Evolutionary conservation across 2,329 filamentous ascomycete species (phyloP), one percentile per base, ranked within the genome.

Genomic region (Aspergillus sp.): DNA sequence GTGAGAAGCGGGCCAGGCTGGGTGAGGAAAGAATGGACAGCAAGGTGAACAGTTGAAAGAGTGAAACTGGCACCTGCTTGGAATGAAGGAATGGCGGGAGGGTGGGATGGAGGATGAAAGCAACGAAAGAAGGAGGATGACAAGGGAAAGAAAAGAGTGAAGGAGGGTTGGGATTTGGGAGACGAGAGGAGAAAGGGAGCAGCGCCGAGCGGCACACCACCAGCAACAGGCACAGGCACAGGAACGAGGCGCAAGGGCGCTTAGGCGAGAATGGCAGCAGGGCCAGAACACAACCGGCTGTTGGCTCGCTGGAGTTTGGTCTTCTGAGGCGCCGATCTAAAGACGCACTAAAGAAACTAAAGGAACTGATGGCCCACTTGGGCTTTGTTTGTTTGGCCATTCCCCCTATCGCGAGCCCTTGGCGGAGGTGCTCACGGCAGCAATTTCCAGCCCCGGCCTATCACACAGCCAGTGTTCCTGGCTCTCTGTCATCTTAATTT

Each of bases 41-140:
- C 82, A 75, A 73, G 69, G 73, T 74, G 75, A 76, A 74, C 81
- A 82, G 82, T 83, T 84, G 74, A 87, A 85, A 77, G 84, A 87
- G 81, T 86, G 84, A 85, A 86, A 83, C 83, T 79, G 81, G 74
- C 73, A 77, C 77, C 73, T 76, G 77, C 77, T 74, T 66, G 59
- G 63, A 61, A 64, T 59, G 58, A 59, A 62, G 62, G 61, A 66
- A 61, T 61, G 64, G 66, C 45, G 65, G 65, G 62, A 62, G 67
- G 48, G 39, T 49, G 19, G 49, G 31, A 23, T 64, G 60, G 65
- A 65, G 62, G 62, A 65, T 61, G 57, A 58, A 62, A 31, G 27
- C 27, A 31, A 61, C 53, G 62, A 60, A 51, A 50, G 52, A 58
- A 57, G 53, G 48, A 57, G 57, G 54, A 57, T 57, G 53, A 54